Conservation (phyloP, 148 eudicot species). For the Heliosperma pusillum region DNA sequence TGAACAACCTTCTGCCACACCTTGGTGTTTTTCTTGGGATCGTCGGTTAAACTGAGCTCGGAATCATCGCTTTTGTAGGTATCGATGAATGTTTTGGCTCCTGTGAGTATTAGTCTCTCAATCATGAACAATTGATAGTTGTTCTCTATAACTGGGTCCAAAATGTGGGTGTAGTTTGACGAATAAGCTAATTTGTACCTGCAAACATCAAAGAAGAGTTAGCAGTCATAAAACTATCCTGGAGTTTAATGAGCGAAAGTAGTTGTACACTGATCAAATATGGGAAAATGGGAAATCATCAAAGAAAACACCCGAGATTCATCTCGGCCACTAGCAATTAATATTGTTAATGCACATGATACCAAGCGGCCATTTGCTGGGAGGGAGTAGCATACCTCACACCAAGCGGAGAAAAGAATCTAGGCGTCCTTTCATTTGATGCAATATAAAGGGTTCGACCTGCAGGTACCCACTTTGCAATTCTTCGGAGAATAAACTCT, state of each 20-base stretch:
- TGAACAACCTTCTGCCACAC: conserved; percentile 70
- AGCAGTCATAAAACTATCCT: too few species aligned
- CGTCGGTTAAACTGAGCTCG: conserved; percentile 78
- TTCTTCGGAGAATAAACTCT: conserved; percentile 76
- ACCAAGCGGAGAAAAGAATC: conserved; percentile 78
- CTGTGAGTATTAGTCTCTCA: conserved; percentile 82
- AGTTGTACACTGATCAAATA: too few species aligned
- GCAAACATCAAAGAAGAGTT: conserved; percentile 9
- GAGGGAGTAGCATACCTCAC: conserved; percentile 39
- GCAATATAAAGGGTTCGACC: conserved; percentile 85
- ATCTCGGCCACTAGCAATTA: too few species aligned
- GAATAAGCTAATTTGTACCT: conserved; percentile 92
- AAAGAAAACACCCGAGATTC: too few species aligned
- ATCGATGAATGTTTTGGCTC: conserved; percentile 72
- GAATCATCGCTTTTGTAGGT: conserved; percentile 75
- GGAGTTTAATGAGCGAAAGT: too few species aligned
- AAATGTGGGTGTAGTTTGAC: conserved; percentile 64
- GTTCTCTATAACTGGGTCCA: conserved; percentile 77
- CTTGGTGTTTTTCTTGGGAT: conserved; percentile 82
- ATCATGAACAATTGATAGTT: conserved; percentile 93
- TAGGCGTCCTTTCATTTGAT: conserved; percentile 85
- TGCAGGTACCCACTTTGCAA: conserved; percentile 72
- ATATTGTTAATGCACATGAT: too few species aligned
- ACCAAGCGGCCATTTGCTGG: too few species aligned
- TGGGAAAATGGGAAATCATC: too few species aligned